phyloP scores from a whole-genome alignment of 2,329 filamentous ascomycete species.

The Didymella keratinophila region DNA sequence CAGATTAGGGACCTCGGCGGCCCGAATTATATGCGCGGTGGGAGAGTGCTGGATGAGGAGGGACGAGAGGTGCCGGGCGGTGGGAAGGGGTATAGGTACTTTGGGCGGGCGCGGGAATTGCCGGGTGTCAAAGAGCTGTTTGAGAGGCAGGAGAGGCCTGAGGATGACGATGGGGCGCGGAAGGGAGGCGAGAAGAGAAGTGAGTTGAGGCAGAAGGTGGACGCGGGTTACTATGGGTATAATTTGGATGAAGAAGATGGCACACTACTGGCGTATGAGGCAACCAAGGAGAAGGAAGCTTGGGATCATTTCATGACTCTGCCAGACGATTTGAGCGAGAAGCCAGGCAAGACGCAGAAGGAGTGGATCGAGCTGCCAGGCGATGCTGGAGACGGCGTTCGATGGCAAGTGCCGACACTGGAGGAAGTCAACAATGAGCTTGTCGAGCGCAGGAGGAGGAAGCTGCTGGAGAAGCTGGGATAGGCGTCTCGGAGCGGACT shows the following conservation, averaged over 20 bases:
- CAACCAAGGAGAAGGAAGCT: conserved; percentile 82
- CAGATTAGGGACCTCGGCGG: conserved; percentile 96
- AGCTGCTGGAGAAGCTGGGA: conserved; percentile 80
- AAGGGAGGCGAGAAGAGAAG: conserved; percentile 72
- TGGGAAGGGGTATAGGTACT: conserved; percentile 86
- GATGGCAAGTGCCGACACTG: conserved; percentile 83
- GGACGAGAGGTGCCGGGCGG: conserved; percentile 67
- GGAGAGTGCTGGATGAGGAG: conserved; percentile 63
- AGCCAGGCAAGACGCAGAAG: conserved; percentile 37
- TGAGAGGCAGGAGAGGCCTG: conserved; percentile 45
- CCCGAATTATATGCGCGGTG: conserved; percentile 91
- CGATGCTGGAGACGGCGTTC: conserved; percentile 80
- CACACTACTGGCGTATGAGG: conserved; percentile 80
- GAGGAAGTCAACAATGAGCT: conserved; percentile 96
- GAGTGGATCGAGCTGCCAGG: conserved; percentile 87
- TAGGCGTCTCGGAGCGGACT: background rate
- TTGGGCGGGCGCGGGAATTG: conserved; percentile 86
- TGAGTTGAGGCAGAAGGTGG: conserved; percentile 77
- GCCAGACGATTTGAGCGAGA: conserved; percentile 55
- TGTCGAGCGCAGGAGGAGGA: conserved; percentile 82
- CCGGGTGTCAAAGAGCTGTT: conserved; percentile 92
- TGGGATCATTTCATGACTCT: conserved; percentile 70
- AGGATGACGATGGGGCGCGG: conserved; percentile 61
- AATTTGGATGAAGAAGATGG: conserved; percentile 92
- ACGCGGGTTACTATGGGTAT: conserved; percentile 96